A percentile compares a stretch with the other conserved stretches of the same genome.
These are phyloP conservation scores for Aspergillus sergii DNA, from an alignment of 2,329 filamentous ascomycete genomes.

Conservation along the genomic window DNA sequence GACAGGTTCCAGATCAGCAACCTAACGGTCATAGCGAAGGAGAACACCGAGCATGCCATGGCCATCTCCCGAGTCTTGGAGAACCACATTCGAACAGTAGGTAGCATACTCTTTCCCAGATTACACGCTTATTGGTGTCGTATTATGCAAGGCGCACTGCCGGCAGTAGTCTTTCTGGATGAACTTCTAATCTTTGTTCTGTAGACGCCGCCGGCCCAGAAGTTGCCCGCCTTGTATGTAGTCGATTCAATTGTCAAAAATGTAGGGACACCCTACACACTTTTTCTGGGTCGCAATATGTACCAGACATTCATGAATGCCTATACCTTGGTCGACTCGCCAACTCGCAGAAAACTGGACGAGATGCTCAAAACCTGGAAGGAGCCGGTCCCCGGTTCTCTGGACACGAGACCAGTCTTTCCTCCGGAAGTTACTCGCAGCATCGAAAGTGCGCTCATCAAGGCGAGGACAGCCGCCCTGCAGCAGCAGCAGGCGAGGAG, in stretches of 20 bases:
- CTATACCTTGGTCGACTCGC: conserved; percentile 83
- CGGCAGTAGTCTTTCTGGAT: conserved; percentile 27
- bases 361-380: conserved; percentile 99
- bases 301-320: conserved; percentile 97
- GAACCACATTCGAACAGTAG: conserved; percentile 92
- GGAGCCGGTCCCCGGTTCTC: conserved; percentile 88
- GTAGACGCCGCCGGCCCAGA: conserved; percentile 84
- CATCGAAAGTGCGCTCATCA: conserved; percentile 93
- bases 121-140: conserved; percentile 17
- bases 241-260: conserved; percentile 99
- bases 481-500: conserved; percentile 53
- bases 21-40: conserved; percentile 93
- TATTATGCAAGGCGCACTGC: conserved; percentile 13
- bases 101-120: conserved; percentile 41
- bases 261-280: conserved; percentile 93
- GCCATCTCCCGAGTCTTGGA: conserved; percentile 89
- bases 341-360: conserved; percentile 87
- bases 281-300: conserved; percentile 89
- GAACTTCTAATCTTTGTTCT: conserved; percentile 38
- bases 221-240: conserved; percentile 93
- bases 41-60: conserved; percentile 93
- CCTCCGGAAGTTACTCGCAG: conserved; percentile 80
- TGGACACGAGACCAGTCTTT: conserved; percentile 92
- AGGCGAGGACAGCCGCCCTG: conserved; percentile 65
- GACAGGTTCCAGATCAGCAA: conserved; percentile 96